phyloP scores from a whole-genome alignment of 768 basidiomycete genomes.

The Crassisporium funariophilum region DNA sequence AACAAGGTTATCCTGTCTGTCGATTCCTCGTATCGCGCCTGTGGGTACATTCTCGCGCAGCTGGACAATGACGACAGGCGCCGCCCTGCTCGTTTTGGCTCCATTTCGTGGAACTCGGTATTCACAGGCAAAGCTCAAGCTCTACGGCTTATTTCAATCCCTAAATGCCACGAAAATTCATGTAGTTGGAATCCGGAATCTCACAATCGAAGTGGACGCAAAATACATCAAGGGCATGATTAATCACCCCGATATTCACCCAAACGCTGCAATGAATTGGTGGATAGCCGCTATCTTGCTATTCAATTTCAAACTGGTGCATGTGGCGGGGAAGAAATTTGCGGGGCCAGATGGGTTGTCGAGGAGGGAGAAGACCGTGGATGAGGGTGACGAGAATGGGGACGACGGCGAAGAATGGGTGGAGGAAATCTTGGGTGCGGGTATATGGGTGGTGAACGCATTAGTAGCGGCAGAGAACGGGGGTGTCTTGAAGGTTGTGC shows the following conservation, averaged over 20 bases:
- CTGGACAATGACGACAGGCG: conserved; percentile 3
- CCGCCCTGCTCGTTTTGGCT: conserved; percentile 18
- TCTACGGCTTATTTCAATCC: conserved; percentile 30
- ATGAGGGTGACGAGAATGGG: conserved; percentile 6
- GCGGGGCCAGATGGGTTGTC: conserved; percentile 22
- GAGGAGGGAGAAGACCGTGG: conserved; percentile 3
- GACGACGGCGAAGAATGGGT: conserved; percentile 26
- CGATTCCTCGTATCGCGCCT: no score
- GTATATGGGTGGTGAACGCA: not conserved
- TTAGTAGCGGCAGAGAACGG: not conserved
- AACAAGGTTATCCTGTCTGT: no score
- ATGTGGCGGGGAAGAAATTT: conserved; percentile 20
- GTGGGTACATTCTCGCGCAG: conserved; percentile 18
- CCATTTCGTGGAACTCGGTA: conserved; percentile 16
- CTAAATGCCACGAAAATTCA: conserved; percentile 21
- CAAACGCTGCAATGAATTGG: conserved; percentile 29
- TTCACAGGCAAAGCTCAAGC: conserved; percentile 36
- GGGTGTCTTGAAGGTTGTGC: not conserved
- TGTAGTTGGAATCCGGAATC: conserved; percentile 26
- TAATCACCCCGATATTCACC: conserved; percentile 32
- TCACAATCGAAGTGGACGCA: conserved; percentile 31
- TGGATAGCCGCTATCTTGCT: conserved; percentile 30
- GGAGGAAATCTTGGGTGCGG: conserved; percentile 11
- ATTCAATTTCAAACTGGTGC: conserved; percentile 27
- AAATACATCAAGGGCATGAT: conserved; percentile 37